Evolutionary conservation across 192 early-diverging fungal species (phyloP).

Genomic region (Piromyces finnis): DNA sequence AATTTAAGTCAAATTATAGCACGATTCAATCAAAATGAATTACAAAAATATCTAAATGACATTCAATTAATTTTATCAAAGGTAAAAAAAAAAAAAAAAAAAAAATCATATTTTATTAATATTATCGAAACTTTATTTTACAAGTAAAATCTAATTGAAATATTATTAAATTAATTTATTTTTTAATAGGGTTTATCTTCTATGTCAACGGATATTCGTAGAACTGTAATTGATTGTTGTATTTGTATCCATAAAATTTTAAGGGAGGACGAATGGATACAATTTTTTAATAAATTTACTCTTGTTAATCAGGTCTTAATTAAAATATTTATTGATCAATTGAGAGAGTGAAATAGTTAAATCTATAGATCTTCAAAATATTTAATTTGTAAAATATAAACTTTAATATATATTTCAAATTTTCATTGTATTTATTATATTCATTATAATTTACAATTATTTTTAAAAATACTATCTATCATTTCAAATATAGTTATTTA

Average conservation of each 20-base stretch:
- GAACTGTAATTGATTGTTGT: background rate
- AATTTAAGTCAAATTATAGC: background rate
- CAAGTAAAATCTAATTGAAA: too few relatives aligned
- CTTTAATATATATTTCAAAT: too few relatives aligned
- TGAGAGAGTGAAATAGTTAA: too few relatives aligned
- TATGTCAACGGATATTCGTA: background rate
- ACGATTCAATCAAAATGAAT: background rate
- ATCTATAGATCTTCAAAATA: too few relatives aligned
- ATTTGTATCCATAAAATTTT: background rate
- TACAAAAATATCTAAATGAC: background rate
- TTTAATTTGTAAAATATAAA: too few relatives aligned
- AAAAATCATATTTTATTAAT: too few relatives aligned
- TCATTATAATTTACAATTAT: too few relatives aligned
- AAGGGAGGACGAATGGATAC: background rate
- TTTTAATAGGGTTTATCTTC: background rate
- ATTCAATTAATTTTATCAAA: background rate
- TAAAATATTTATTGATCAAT: background rate
- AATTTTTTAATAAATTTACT: background rate
- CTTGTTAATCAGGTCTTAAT: background rate
- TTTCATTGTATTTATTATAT: too few relatives aligned
- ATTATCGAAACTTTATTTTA: too few relatives aligned
- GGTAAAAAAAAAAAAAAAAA: background rate
- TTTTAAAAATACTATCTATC: too few relatives aligned
- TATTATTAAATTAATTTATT: too few relatives aligned
- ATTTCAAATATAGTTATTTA: too few relatives aligned